Evolutionary conservation across 257 asterid genomes (phyloP), one percentile per base, ranked within the genome.

Genomic region (Apocynum venetum): DNA sequence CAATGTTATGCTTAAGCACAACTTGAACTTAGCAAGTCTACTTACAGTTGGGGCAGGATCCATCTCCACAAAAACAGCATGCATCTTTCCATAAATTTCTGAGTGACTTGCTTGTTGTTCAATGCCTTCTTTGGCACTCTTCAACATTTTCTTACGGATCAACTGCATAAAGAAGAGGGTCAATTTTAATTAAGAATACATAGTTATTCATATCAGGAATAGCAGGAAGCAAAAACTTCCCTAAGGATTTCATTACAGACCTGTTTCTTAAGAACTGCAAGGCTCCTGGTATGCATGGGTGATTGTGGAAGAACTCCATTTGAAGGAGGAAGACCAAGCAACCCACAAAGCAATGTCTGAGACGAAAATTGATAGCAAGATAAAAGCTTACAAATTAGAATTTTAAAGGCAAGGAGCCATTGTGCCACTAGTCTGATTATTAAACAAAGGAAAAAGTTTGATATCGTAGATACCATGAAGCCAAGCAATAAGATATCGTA

Each of bases 301-400:
- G 99, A 93, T 86, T 96, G 99, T 17, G 99, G 99, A 80, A 96
- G 97, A 75, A 96, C 99, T 41, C 99, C 99, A 71, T 96, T 96
- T 0, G 99, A 96, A 78, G 99, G 99, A 76, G 99, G 99, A 73
- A 93, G 89, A 79, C 99, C 99, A 41, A 96, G 94, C 84, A 96
- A 85, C 76, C 99, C 99, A 48, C 98, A 96, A 75, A 93, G 40
- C 91, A 96, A 83, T 19, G 99, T 96, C 99, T 93, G 86, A 31
- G 76, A 81, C 61, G 44, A 84, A 13, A 65, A 63, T 56, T 65
- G 25, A 66, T 25, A 71, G 43, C 61, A 13, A 69, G 43, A 44
- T 43, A 65, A 61, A 76, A 53, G 74, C 71, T 15, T 35, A 25
- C 38, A 41, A 47, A 15, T 71, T 38, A 56, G 69, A n/a, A 56